A percentile compares a stretch with the other conserved stretches of the same genome.
Conservation (phyloP, 2,329 filamentous ascomycete genomes). For the Neonectria magnoliae region DNA sequence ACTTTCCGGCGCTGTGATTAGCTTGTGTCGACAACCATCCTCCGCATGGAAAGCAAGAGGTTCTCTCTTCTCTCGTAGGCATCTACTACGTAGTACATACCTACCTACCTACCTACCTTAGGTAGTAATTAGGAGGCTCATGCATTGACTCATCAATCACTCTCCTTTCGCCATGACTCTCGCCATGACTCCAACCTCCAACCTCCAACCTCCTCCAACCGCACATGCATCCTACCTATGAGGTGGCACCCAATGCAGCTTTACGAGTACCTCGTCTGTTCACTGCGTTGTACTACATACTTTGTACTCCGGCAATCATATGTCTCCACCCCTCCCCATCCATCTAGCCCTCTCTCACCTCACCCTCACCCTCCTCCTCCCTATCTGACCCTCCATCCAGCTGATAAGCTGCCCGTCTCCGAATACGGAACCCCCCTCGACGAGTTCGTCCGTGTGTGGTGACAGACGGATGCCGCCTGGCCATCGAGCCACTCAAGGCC, state of each 20-base stretch:
- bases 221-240: no score
- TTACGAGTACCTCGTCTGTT: background rate
- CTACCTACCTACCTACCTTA: no score
- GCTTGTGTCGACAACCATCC: slow-evolving; percentile 14
- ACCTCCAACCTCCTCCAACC: background rate
- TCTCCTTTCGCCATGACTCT: background rate
- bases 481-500: slow-evolving; percentile 10
- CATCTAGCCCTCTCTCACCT: background rate
- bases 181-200: background rate
- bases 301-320: background rate
- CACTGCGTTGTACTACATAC: background rate
- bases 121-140: background rate
- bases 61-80: background rate
- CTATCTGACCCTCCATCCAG: background rate
- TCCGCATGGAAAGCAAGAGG: background rate
- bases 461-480: slow-evolving; percentile 6
- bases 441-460: slow-evolving; percentile 2
- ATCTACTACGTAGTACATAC: no score
- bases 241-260: background rate
- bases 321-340: background rate
- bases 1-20: slow-evolving; percentile 19
- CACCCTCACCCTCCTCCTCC: background rate
- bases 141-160: background rate
- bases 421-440: background rate
- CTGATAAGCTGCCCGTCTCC: slow-evolving; percentile 16